Conservation (phyloP, 2,329 filamentous ascomycete genomes). For the Colletotrichum chlorophyti region DNA sequence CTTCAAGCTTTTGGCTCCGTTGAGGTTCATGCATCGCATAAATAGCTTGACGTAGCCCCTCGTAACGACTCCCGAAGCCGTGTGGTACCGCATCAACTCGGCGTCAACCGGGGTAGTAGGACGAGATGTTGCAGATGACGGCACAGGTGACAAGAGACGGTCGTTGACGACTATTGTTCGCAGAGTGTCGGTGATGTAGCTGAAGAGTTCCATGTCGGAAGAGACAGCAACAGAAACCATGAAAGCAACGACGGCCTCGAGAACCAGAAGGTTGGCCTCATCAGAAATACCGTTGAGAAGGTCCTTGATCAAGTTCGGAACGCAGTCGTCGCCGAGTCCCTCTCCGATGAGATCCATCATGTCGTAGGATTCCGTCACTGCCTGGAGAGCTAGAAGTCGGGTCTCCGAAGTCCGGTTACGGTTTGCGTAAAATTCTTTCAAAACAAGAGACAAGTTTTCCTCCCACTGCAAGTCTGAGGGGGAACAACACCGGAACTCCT, state of each 20-base stretch:
- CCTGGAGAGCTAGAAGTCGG: conserved; percentile 67
- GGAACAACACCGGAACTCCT: conserved; percentile 73
- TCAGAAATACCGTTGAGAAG: conserved; percentile 66
- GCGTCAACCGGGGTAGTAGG: conserved; percentile 34
- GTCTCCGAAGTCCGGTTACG: conserved; percentile 65
- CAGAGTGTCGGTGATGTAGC: conserved; percentile 61
- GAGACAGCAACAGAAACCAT: conserved; percentile 69
- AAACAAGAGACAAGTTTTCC: conserved; percentile 64
- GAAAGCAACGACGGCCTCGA: conserved; percentile 70
- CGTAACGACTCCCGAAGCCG: conserved; percentile 74
- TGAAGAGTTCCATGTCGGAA: conserved; percentile 65
- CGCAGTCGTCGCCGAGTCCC: conserved; percentile 63
- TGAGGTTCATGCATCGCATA: conserved; percentile 72
- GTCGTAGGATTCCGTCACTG: conserved; percentile 65
- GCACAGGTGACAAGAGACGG: conserved; percentile 50
- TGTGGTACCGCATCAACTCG: too few species aligned
- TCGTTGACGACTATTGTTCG: conserved; percentile 57
- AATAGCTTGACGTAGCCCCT: conserved; percentile 79
- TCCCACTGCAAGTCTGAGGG: conserved; percentile 76
- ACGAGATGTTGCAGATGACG: conserved; percentile 35
- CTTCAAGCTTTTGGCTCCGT: conserved; percentile 68
- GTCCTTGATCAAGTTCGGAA: conserved; percentile 65
- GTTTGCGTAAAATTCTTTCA: conserved; percentile 70
- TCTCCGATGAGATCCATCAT: conserved; percentile 62
- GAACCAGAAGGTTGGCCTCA: conserved; percentile 69